Percentiles rank a stretch among this genome's conserved stretches.
Conservation (phyloP, 208 protist species). For the Angomonas ambiguus region DNA sequence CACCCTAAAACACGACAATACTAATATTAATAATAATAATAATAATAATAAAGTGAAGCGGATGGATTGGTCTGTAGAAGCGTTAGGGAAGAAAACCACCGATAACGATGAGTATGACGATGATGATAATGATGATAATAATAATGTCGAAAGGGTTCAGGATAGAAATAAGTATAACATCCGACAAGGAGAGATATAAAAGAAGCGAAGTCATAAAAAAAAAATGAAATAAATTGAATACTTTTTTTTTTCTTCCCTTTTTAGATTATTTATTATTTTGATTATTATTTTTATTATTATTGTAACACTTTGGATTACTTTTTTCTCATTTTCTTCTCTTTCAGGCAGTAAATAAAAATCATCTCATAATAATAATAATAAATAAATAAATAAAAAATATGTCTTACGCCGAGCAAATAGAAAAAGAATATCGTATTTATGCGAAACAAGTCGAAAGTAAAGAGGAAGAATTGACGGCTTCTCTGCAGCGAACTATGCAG, state of each 20-base stretch:
- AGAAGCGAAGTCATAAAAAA: slow-evolving; percentile 1
- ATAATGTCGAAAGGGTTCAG: background rate
- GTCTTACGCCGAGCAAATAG: slow-evolving; percentile 5
- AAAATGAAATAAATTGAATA: background rate
- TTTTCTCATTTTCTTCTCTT: background rate
- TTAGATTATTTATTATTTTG: background rate
- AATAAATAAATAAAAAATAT: slow-evolving; percentile 11
- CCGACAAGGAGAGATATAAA: background rate
- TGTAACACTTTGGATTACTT: background rate
- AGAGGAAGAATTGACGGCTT: slow-evolving; percentile 13
- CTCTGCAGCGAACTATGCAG: slow-evolving; percentile 37
- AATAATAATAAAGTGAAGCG: background rate
- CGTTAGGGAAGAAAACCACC: too few relatives aligned
- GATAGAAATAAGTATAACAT: slow-evolving; percentile 9
- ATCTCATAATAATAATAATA: background rate
- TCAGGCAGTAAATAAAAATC: background rate
- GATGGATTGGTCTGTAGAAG: too few relatives aligned
- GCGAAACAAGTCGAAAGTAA: background rate
- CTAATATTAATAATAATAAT: slow-evolving; percentile 4
- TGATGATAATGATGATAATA: background rate
- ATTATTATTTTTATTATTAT: background rate
- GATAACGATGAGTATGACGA: background rate
- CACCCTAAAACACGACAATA: background rate
- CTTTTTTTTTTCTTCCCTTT: background rate
- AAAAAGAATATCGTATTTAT: background rate